phyloP scores from a whole-genome alignment of 129 eudicot genomes.

The Tanacetum coccineum region DNA sequence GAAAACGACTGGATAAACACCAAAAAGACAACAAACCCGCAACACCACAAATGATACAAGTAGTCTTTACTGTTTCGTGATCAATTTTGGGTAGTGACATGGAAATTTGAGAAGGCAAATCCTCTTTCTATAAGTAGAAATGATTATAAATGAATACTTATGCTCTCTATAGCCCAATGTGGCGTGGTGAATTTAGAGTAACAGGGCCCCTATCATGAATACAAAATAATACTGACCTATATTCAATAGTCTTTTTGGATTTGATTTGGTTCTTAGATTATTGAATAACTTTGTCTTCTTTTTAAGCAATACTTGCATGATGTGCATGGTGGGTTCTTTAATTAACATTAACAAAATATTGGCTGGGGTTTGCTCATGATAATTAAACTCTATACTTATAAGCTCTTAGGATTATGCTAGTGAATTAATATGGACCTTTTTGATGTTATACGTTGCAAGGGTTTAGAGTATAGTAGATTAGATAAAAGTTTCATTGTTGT shows the following conservation, averaged over 20 bases:
- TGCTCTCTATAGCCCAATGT: constrained; percentile 57
- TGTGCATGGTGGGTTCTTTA: constrained; percentile 5
- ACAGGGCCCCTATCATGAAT: constrained; percentile 21
- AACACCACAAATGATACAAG: not conserved
- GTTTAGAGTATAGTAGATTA: no score
- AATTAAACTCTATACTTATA: not conserved
- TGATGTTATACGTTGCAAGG: not conserved
- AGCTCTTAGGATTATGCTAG: not conserved
- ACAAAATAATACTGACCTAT: constrained; percentile 25
- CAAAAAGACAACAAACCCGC: not conserved
- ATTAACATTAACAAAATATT: not conserved
- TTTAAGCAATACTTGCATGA: constrained; percentile 25
- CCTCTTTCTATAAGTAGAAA: constrained; percentile 43
- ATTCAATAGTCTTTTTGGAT: constrained; percentile 29
- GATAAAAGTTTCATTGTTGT: no score
- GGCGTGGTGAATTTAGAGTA: constrained; percentile 12
- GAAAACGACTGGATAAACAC: no score
- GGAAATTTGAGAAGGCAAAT: constrained; percentile 33
- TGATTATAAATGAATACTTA: constrained; percentile 30
- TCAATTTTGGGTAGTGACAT: constrained; percentile 20
- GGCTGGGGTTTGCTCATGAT: constrained; percentile 3
- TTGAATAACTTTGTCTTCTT: constrained; percentile 5
- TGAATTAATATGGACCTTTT: not conserved
- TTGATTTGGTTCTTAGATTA: constrained; percentile 14
- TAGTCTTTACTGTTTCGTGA: constrained; percentile 6